A percentile compares a stretch with the other conserved stretches of the same genome.
Evolutionary conservation across 805 yeast genomes (phyloP).

Genomic region (Ogataea parapolymorpha): DNA sequence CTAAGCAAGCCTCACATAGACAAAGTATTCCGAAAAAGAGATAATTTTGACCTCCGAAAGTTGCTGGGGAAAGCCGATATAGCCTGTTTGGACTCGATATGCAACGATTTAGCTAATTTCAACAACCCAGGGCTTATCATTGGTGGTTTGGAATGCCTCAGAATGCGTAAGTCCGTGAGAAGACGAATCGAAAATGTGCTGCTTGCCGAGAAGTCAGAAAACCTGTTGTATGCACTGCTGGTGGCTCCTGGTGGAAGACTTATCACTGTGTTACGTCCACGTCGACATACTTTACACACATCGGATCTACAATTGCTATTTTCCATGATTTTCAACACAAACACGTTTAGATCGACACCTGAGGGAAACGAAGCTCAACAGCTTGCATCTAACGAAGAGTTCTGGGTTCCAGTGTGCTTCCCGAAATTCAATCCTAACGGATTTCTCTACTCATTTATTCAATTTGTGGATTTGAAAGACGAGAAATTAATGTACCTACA

Average conservation of each 20-base stretch:
- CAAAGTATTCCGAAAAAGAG: conserved; percentile 63
- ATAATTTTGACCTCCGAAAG: conserved; percentile 78
- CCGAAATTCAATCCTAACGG: conserved; percentile 90
- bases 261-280: conserved; percentile 71
- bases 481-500: conserved; percentile 29
- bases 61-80: conserved; percentile 73
- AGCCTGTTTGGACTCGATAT: conserved; percentile 63
- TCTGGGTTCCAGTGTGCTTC: conserved; percentile 92
- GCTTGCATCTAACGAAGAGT: conserved; percentile 52
- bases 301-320: conserved; percentile 76
- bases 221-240: conserved; percentile 72
- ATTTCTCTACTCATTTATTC: conserved; percentile 77
- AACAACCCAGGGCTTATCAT: conserved; percentile 58
- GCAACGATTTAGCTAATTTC: conserved; percentile 45
- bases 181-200: conserved; percentile 54
- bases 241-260: conserved; percentile 62
- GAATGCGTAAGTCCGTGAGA: conserved; percentile 56
- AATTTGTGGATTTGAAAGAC: conserved; percentile 45
- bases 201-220: conserved; percentile 44
- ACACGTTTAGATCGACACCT: conserved; percentile 40
- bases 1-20: conserved; percentile 76
- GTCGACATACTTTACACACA: conserved; percentile 72
- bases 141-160: conserved; percentile 63
- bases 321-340: conserved; percentile 63
- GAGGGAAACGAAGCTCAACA: conserved; percentile 20